Evolutionary conservation across 345 rosid species (phyloP), one percentile per base, ranked within the genome.

Genomic region (Rhodomyrtus tomentosa): DNA sequence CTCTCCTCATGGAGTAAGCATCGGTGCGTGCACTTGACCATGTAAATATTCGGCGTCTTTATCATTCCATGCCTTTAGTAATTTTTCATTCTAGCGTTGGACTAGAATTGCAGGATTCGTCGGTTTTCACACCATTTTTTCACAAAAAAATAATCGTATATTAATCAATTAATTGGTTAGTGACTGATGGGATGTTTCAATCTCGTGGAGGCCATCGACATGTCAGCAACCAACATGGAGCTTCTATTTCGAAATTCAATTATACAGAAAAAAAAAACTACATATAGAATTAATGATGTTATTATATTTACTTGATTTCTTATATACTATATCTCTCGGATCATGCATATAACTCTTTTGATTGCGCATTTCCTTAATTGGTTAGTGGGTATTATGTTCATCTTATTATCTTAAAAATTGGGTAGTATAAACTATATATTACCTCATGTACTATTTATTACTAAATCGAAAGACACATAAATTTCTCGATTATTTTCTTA

Each of bases 321-420:
- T 58, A 27, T 27, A 58, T 27, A 2, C 2, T 58, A 27, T 27
- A 58, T 27, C 4, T 13, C 1, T 13, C 1, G 0, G 1, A 27
- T 27, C 14, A n/a, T n/a, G 20, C 36, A 5, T 13, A 27, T 58
- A 0, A n/a, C 1, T 0, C 15, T 0, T 27, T 58, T 2, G 13
- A 27, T n/a, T 12, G 36, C 3, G 16, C 38, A 1, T 0, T 15
- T 5, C 0, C 8, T 0, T 5, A 0, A 3, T 27, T 27, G 3
- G 27, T 27, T 27, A 1, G 27, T 3, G 6, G 1, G 36, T 58
- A 13, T 58, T 7, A 27, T 13, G 0, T 1, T 25, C n/a, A n/a
- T 56, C 32, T 25, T n/a, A 56, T 55, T 25, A 56, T 7, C 16
- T n/a, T 5, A 55, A 24, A 24, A 9, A 14, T 25, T 27, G 24